Base-by-base conservation (phyloP, 495 filamentous ascomycete species). In the Neurospora pannonica region DNA sequence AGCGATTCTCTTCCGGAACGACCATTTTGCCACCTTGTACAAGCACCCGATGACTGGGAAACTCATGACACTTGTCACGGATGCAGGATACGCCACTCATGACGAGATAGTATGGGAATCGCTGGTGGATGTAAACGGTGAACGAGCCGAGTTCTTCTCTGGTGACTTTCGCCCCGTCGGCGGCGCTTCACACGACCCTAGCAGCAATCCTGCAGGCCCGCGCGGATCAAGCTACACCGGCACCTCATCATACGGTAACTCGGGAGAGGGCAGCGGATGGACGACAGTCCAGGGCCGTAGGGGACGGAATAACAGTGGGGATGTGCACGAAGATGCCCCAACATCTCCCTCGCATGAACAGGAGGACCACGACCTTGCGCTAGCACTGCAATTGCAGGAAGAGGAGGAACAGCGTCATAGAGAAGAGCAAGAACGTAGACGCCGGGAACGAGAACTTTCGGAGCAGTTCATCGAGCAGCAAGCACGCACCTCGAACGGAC, bases 101-200 rank as follows among this genome's bases (percentile, higher is more conserved):
- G 92, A 94, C 37, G 96, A 99, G 83, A 90, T 98, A 10, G 94
- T 99, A 11, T 99, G 96, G 95, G 95, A 99, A 83, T 93, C 90
- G 19, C 87, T 99, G 5, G 92, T 92, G 19, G 95, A 98, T 76
- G 90, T 97, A 42, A 93, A 89, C 71, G 96, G 95, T n/a, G 89
- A 92, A 74, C 88, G 88, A 34, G 88, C 92, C 24, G 93, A 94
- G 77, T 94, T 97, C 77, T 93, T 93, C 74, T 91, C 93, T 13
- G 96, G 96, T 13, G 96, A 98, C 80, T 98, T 98, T 84, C 89
- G 94, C 31, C 85, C 91, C 6, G 94, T 98, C 21, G 91, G 94
- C 28, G 88, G 88, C 13, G 81, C 82, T 46, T 76, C 77, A 36
- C 76, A 82, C 21, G 76, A 79, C 71, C 81, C 77, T 15, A 19